These are phyloP conservation scores for Gelatoporia subvermispora DNA, from an alignment of 768 basidiomycete species.

Conservation along the genomic window DNA sequence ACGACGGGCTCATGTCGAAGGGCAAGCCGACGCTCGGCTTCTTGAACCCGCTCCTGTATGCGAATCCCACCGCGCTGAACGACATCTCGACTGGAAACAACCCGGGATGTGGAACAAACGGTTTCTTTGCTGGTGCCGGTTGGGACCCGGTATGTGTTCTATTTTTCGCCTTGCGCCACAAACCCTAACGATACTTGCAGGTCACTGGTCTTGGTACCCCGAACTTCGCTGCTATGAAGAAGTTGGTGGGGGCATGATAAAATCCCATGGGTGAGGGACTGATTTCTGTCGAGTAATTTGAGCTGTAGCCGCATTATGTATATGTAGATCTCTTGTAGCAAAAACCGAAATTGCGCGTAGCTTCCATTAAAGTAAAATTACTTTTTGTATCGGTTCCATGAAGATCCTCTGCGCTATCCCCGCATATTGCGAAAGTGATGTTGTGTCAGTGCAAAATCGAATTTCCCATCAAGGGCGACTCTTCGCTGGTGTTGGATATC, in stretches of 20 bases:
- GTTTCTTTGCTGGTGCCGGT: constrained; percentile 24
- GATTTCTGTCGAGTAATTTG: too few species aligned
- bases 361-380: too few species aligned
- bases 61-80: constrained; percentile 20
- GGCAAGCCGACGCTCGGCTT: constrained; percentile 29
- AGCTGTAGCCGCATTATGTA: too few species aligned
- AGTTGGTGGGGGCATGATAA: too few species aligned
- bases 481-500: too few species aligned
- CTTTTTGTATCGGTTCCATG: too few species aligned
- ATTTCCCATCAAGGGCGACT: neutral
- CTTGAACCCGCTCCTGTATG: constrained; percentile 33
- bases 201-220: constrained; percentile 61
- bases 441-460: too few species aligned
- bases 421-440: too few species aligned
- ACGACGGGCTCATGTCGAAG: constrained; percentile 25
- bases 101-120: constrained; percentile 27
- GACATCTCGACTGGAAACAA: constrained; percentile 30
- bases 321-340: too few species aligned
- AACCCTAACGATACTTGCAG: constrained; percentile 19
- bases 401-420: too few species aligned
- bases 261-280: too few species aligned
- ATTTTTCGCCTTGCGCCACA: neutral
- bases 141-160: constrained; percentile 26
- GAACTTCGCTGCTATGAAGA: constrained; percentile 34
- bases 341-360: too few species aligned